These are phyloP conservation scores for Plantago elongata DNA, from an alignment of 257 asterid genomes.

Conservation along the genomic window DNA sequence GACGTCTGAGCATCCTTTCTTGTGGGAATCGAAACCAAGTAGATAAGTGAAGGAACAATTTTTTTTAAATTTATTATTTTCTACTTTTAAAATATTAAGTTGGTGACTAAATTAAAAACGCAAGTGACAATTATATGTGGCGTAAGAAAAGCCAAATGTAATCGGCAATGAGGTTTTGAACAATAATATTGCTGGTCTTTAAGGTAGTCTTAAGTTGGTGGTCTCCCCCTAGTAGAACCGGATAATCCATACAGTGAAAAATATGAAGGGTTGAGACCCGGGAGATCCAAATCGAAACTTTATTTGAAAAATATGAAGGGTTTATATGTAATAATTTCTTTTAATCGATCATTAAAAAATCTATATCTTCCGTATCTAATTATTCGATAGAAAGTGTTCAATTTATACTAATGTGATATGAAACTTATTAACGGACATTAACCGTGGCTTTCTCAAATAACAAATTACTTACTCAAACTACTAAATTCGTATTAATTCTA, in stretches of 20 bases:
- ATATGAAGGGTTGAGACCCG: too few relatives aligned
- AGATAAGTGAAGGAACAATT: not conserved
- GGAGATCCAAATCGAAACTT: too few relatives aligned
- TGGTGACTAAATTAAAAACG: not conserved
- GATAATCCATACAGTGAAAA: too few relatives aligned
- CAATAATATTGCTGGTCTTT: not conserved
- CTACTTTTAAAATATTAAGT: not conserved
- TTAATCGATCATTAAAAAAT: too few relatives aligned
- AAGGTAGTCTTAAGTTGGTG: not conserved
- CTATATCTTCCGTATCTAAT: too few relatives aligned
- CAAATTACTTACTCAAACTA: too few relatives aligned
- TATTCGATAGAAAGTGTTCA: too few relatives aligned
- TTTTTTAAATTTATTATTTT: not conserved
- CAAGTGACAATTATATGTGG: constrained; percentile 18
- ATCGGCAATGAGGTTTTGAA: constrained; percentile 14
- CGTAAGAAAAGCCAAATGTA: constrained; percentile 10
- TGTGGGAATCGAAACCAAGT: not conserved
- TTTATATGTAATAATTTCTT: too few relatives aligned
- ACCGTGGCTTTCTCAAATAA: too few relatives aligned
- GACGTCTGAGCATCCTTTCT: not conserved
- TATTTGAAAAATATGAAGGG: too few relatives aligned
- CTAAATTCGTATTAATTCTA: too few relatives aligned
- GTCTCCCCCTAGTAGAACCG: not conserved
- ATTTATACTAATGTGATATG: not conserved
- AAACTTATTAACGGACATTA: too few relatives aligned